A percentile compares a stretch with the other conserved stretches of the same genome.
Conservation (phyloP, 2,329 filamentous ascomycete genomes). For the Arachnomyces sp. region DNA sequence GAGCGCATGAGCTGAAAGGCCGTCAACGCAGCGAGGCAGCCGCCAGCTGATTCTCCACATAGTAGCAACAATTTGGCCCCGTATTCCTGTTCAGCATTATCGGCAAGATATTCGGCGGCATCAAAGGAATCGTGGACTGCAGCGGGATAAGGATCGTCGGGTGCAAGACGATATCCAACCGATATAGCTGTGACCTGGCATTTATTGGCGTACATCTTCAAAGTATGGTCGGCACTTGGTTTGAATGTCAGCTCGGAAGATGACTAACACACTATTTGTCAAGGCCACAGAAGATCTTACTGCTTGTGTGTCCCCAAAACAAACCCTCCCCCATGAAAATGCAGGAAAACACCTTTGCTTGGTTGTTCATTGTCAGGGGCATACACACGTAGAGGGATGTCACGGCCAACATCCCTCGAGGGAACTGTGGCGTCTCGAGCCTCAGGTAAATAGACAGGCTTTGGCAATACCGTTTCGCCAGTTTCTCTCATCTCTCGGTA, state of each 20-base stretch:
- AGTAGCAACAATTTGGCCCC: conserved; percentile 39
- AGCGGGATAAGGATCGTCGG: conserved; percentile 51
- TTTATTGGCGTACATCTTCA: conserved; percentile 45
- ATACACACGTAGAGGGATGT: conserved; percentile 48
- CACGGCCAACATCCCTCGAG: conserved; percentile 44
- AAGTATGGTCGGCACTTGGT: conserved; percentile 38
- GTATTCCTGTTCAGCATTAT: conserved; percentile 37
- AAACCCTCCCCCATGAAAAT: conserved; percentile 49
- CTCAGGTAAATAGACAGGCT: conserved; percentile 38
- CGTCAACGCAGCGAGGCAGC: conserved; percentile 42
- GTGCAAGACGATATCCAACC: conserved; percentile 54
- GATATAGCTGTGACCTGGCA: conserved; percentile 45
- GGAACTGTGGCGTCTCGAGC: conserved; percentile 44
- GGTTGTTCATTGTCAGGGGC: conserved; percentile 39
- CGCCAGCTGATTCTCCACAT: conserved; percentile 47
- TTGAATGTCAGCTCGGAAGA: neutral
- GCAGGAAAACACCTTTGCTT: conserved; percentile 42
- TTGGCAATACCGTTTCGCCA: conserved; percentile 47
- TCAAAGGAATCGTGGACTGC: conserved; percentile 52
- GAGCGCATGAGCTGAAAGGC: conserved; percentile 40
- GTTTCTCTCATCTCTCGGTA: conserved; percentile 49
- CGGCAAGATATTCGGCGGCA: conserved; percentile 46
- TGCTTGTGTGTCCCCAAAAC: conserved; percentile 24
- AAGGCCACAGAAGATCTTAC: conserved; percentile 17
- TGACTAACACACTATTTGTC: conserved; percentile 1